phyloP scores from a whole-genome alignment of 2,329 filamentous ascomycete species.

The Xylariaceae sp. region DNA sequence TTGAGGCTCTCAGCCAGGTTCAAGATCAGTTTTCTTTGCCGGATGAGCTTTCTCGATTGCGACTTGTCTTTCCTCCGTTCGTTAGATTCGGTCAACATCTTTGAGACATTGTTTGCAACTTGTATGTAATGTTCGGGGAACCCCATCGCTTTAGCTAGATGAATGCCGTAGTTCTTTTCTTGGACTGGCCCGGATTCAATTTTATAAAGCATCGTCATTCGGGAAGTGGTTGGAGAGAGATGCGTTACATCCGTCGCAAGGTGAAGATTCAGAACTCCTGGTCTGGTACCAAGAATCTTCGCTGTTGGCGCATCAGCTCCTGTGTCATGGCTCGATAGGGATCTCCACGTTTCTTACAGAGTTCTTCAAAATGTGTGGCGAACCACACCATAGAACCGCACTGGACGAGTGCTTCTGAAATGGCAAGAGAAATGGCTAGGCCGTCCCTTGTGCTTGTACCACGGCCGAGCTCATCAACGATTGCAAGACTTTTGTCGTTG shows the following conservation, averaged over 20 bases:
- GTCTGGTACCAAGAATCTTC: conserved; percentile 65
- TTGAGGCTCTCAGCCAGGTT: conserved; percentile 66
- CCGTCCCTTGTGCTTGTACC: conserved; percentile 88
- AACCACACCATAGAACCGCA: conserved; percentile 83
- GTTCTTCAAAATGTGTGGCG: conserved; percentile 83
- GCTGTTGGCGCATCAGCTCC: conserved; percentile 38
- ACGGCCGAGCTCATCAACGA: conserved; percentile 88
- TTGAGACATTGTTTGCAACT: conserved; percentile 61
- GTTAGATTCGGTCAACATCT: conserved; percentile 52
- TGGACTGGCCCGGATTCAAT: conserved; percentile 65
- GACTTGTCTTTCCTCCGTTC: conserved; percentile 55
- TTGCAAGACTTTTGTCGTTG: conserved; percentile 66
- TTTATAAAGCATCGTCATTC: conserved; percentile 85
- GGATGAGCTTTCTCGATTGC: conserved; percentile 51
- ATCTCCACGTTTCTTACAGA: conserved; percentile 43
- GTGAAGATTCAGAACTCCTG: conserved; percentile 78
- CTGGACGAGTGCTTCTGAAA: conserved; percentile 80
- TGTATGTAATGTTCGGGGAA: conserved; percentile 64
- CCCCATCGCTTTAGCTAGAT: conserved; percentile 68
- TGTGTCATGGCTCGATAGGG: neutral
- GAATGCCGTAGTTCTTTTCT: conserved; percentile 77
- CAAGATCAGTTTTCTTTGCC: conserved; percentile 68
- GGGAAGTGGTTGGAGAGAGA: conserved; percentile 44
- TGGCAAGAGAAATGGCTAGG: conserved; percentile 80
- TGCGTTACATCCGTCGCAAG: conserved; percentile 62